Percentiles rank a stretch among this genome's conserved stretches.
Conservation (phyloP, 2,329 filamentous ascomycete genomes). For the Penicillium expansum region DNA sequence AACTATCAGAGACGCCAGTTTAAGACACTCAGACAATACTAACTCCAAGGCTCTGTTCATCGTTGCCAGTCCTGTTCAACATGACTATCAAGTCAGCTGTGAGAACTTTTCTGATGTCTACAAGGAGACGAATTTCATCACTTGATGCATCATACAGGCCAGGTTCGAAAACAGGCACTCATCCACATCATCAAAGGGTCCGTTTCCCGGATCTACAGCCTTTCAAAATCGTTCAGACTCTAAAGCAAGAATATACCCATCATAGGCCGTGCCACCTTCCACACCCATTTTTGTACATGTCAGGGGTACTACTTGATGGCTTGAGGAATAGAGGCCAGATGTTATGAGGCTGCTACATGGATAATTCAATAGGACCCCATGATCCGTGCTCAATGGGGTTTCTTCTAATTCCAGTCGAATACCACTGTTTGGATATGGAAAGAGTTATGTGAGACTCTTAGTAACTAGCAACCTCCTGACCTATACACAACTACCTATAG, state of each 20-base stretch:
- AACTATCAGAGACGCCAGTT: neutral
- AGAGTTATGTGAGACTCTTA: neutral
- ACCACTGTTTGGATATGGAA: neutral
- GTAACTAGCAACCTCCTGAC: neutral
- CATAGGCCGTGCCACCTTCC: neutral
- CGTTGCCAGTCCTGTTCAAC: neutral
- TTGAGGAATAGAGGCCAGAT: neutral
- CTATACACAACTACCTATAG: neutral
- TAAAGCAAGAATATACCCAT: neutral
- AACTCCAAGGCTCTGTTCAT: neutral
- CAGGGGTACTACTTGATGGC: neutral
- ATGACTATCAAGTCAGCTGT: neutral
- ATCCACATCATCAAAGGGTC: conserved; percentile 6
- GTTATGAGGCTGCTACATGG: neutral
- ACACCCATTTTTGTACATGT: neutral
- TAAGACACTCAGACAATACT: neutral
- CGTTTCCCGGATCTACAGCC: neutral
- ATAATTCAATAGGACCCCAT: neutral
- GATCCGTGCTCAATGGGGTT: neutral
- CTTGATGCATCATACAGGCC: neutral
- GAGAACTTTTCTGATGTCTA: neutral
- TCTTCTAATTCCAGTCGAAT: neutral
- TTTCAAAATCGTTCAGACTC: neutral
- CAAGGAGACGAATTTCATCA: neutral
- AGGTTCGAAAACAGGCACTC: too few species aligned